Conservation (phyloP, 805 yeast species). For the Metschnikowia rubicola region DNA sequence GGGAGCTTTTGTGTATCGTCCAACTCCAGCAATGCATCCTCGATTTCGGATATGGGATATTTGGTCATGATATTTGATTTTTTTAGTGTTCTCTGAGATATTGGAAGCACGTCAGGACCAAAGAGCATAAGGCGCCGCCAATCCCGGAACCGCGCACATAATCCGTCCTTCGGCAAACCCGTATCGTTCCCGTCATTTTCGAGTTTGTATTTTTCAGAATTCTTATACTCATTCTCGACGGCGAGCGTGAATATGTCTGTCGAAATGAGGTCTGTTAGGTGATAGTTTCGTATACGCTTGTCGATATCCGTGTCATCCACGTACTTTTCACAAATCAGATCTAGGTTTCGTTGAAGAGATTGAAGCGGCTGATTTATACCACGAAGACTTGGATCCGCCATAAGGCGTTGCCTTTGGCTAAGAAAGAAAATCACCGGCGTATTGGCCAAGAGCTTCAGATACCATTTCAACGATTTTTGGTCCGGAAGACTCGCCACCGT, state of each 20-base stretch:
- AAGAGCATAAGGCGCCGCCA: not conserved
- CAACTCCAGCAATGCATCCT: conserved; percentile 2
- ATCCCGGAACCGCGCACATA: conserved; percentile 1
- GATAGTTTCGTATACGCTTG: conserved; percentile 25
- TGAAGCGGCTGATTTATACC: conserved; percentile 22
- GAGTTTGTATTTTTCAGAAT: not conserved
- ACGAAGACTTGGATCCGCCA: conserved; percentile 23
- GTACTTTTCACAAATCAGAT: conserved; percentile 8
- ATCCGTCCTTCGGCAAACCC: not conserved
- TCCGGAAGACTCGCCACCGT: conserved; percentile 11
- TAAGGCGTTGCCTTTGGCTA: conserved; percentile 25
- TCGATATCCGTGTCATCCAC: conserved; percentile 2
- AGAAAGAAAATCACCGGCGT: conserved; percentile 32
- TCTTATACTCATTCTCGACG: not conserved
- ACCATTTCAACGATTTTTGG: conserved; percentile 29
- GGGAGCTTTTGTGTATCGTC: conserved; percentile 5
- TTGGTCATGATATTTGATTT: not conserved
- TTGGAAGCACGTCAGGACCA: not conserved
- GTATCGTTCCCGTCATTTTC: not conserved
- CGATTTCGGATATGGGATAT: not conserved
- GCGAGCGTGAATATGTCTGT: conserved; percentile 32
- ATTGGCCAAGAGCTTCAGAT: conserved; percentile 21
- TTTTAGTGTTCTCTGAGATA: not conserved
- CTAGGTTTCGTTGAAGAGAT: conserved; percentile 14
- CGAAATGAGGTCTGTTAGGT: conserved; percentile 28